These are phyloP conservation scores for Prunus campanulata DNA, from an alignment of 306 rosid species.

Conservation along the genomic window DNA sequence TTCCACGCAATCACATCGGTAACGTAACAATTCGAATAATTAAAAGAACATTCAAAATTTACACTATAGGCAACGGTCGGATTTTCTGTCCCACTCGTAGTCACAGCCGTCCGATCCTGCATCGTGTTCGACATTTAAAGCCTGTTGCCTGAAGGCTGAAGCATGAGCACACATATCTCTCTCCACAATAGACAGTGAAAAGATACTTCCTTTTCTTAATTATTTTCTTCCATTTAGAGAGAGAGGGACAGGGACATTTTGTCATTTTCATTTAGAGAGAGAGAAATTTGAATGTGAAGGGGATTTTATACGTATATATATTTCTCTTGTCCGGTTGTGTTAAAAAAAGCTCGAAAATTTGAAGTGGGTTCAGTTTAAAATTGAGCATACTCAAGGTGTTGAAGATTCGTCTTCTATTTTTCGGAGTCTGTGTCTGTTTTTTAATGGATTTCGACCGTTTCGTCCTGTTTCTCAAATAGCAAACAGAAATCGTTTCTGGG, in stretches of 20 bases:
- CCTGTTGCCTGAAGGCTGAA: not conserved
- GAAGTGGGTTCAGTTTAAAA: slow-evolving; percentile 19
- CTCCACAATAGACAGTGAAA: slow-evolving; percentile 15
- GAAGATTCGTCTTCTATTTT: slow-evolving; percentile 24
- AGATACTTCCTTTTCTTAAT: slow-evolving; percentile 15
- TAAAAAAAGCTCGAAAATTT: slow-evolving; percentile 13
- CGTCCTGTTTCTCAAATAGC: slow-evolving; percentile 24
- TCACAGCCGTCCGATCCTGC: slow-evolving; percentile 42
- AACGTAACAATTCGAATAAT: slow-evolving; percentile 19
- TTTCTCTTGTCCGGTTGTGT: slow-evolving; percentile 32
- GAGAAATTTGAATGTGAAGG: slow-evolving; percentile 61
- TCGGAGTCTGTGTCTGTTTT: slow-evolving; percentile 1
- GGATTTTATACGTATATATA: slow-evolving; percentile 18
- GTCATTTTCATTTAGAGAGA: slow-evolving; percentile 35
- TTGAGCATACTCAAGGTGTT: slow-evolving; percentile 7
- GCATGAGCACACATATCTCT: not conserved
- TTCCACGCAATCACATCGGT: slow-evolving; percentile 38
- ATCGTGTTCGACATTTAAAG: slow-evolving; percentile 40
- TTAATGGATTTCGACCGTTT: slow-evolving; percentile 27
- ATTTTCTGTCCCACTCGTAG: slow-evolving; percentile 26
- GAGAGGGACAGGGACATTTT: slow-evolving; percentile 32
- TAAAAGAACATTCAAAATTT: slow-evolving; percentile 50
- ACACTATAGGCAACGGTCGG: slow-evolving; percentile 65
- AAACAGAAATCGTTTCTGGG: slow-evolving; percentile 26
- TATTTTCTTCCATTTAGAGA: slow-evolving; percentile 10